Evolutionary conservation across 2,329 filamentous ascomycete genomes (phyloP), one percentile per base, ranked within the genome.

Genomic region (Sporothrix dimorphospora): DNA sequence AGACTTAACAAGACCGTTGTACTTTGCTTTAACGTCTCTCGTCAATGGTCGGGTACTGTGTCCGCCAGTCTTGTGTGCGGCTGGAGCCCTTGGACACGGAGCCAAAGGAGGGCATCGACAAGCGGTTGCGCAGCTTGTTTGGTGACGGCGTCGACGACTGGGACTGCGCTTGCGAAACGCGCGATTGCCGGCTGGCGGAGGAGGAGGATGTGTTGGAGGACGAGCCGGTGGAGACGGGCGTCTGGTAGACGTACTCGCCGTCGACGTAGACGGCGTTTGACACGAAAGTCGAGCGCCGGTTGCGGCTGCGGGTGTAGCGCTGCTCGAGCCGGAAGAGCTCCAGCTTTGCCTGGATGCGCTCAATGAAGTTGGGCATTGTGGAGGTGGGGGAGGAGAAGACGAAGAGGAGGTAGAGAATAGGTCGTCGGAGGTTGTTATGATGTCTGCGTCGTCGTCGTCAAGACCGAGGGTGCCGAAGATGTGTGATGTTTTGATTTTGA

Each of bases 311-410:
- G 69, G 94, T 97, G 86, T 98, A 98, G 78, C 94, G 92, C 84
- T 98, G 92, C 85, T 98, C 95, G 76, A 98, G 91, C 67, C 94
- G 93, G 86, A 97, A 96, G 79, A 98, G 89, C 86, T 98, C 94
- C 78, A 97, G 85, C 85, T 92, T 89, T 73, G 88, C 86, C 77
- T 90, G 86, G 80, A 90, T 86, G 80, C 87, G 85, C 73, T 88
- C 85, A 77, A 91, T 78, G 78, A 90, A 78, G 77, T 83, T 70
- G 16, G 73, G 24, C 70, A 73, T 72, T 40, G 53, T n/a, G 55
- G 40, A 19, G 9, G 34, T 11, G 6, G 7, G 9, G n/a, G 16
- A 30, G 34, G n/a, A 14, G 3, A 9, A 7, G 24, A 45, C 12
- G 16, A 16, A 7, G 21, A 21, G 19, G n/a, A 16, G n/a, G n/a